Base-by-base conservation (phyloP, 257 asterid species). In the Galeopsis tetrahit region DNA sequence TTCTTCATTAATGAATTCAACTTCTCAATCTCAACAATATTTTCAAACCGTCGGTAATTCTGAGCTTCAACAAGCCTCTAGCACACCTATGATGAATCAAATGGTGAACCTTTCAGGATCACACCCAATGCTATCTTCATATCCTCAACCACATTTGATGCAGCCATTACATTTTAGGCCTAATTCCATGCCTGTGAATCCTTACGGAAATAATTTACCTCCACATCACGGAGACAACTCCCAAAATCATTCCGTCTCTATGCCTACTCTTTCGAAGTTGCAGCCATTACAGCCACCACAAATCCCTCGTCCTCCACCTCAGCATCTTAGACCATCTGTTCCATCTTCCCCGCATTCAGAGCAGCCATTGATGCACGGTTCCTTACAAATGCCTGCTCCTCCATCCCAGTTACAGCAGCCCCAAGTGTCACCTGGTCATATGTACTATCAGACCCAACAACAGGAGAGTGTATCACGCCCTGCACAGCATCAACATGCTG, bases 271-370 rank as follows among this genome's bases (percentile, higher is more conserved):
- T 73, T 62, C 84, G 75, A 97, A 89, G 78, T 77, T 91, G 80
- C 98, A 91, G 85, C 95, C 97, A 0, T 80, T 89, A 59, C 98
- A 94, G 87, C 93, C 96, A 32, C 96, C 97, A n/a, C 96, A 88
- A 73, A 84, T 86, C 68, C 95, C 93, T 81, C 96, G 87, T 32
- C 90, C 97, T 49, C 90, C 96, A 56, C 88, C 85, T 64, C 96
- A 84, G 86, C 89, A 83, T 80, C 85, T 87, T 36, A 86, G 97
- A 77, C 93, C 99, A 36, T 70, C 90, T 31, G 78, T 86, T 77
- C 86, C 92, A 64, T 84, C 84, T 71, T 87, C 97, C 59, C 89
- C 87, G 10, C 95, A 83, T 78, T 53, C 96, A 32, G 98, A 93
- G 40, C 98, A 87, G 75, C 92, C n/a, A n/a, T 66, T 89, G 81